Evolutionary conservation across 441 rosid species (phyloP).

Genomic region (Aleurites moluccanus): DNA sequence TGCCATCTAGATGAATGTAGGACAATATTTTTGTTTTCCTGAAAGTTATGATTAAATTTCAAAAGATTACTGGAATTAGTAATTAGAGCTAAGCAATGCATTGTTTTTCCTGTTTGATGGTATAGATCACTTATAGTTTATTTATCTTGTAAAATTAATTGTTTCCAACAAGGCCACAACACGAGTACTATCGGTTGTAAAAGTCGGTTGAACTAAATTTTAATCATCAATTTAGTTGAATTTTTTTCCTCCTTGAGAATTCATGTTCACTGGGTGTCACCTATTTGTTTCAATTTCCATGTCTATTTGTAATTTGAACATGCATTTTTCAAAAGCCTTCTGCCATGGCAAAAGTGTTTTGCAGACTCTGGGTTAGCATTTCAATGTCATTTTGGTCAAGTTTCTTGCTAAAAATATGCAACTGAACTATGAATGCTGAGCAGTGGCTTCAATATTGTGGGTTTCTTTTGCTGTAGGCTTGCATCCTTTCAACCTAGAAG

Average conservation of each 20-base stretch:
- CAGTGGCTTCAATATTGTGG: not conserved
- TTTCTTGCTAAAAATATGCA: not conserved
- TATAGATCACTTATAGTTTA: not conserved
- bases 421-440: not conserved
- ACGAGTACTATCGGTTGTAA: too few species aligned
- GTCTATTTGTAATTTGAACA: not conserved
- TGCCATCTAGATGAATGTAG: not conserved
- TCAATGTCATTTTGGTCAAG: not conserved
- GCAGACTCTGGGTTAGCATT: not conserved
- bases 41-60: constrained; percentile 7
- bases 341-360: not conserved
- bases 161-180: too few species aligned
- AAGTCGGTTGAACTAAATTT: too few species aligned
- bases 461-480: not conserved
- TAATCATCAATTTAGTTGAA: too few species aligned
- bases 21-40: constrained; percentile 5
- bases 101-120: not conserved
- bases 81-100: not conserved
- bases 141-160: not conserved
- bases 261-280: not conserved
- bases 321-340: not conserved
- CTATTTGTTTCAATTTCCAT: not conserved
- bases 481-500: not conserved
- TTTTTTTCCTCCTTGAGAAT: not conserved
- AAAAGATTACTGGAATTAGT: not conserved